Base-by-base conservation (phyloP, 345 rosid genomes). In the Euclidium syriacum region DNA sequence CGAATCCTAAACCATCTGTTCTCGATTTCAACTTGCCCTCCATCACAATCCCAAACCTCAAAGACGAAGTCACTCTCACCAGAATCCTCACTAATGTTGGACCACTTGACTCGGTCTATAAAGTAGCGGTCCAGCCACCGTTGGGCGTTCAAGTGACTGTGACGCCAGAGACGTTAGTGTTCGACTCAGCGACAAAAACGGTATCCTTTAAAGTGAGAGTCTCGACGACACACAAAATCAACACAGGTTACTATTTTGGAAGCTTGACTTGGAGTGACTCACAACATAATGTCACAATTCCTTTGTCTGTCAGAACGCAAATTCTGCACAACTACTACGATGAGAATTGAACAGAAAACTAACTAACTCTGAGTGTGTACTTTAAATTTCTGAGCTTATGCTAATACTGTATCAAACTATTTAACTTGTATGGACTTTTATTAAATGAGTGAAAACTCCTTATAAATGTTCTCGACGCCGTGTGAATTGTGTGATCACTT, bases 51-150 rank as follows among this genome's bases (percentile, higher is more conserved):
- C 79, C 67, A 18, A 15, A 62, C 2, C 71, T 53, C 46, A 42
- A 43, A 56, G 58, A 51, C 11, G 67, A 42, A 36, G 58, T 36
- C 1, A 35, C 56, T 30, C 50, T 61, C 23, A 70, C 73, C 3
- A 71, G 87, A 69, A 80, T 67, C 0, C 72, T 84, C 12, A 81
- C 73, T 24, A 81, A 84, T 23, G 81, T 75, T 25, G 85, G 85
- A 17, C 58, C 68, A 17, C n/a, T 71, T 4, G 24, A 36, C 14
- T 80, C 80, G 2, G 33, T 49, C 3, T 84, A 81, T 52, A 60
- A 34, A 46, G 42, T 39, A 2, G 3, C 15, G 10, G 22, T 79
- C 8, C 74, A 71, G 36, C 44, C 62, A 20, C 83, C 83, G 0
- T 6, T 59, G 15, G 75, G 81, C 1, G 27, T 62, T 14, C 4